These are phyloP conservation scores for Triticum dicoccoides DNA, from an alignment of 176 grass and related monocot genomes.

Conservation along the genomic window DNA sequence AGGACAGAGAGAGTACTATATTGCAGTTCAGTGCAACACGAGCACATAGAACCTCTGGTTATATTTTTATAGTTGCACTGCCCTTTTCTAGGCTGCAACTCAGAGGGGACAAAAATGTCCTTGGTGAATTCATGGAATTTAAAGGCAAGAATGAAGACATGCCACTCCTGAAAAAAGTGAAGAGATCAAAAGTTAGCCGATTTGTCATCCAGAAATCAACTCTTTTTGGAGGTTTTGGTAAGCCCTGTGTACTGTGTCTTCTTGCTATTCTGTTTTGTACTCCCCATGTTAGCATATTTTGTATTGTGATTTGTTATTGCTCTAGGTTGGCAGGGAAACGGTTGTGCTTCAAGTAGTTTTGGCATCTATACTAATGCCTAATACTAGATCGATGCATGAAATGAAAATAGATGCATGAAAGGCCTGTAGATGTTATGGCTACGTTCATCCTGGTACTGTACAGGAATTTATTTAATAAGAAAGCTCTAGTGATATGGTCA, in stretches of 20 bases:
- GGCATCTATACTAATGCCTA: not conserved
- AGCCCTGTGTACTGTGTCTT: not conserved
- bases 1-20: not conserved
- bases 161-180: conserved; percentile 72
- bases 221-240: conserved; percentile 76
- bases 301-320: not conserved
- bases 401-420: not conserved
- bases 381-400: not conserved
- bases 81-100: conserved; percentile 71
- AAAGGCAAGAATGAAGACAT: conserved; percentile 82
- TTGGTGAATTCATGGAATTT: conserved; percentile 95
- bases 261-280: not conserved
- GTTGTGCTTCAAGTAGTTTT: not conserved
- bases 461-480: not conserved
- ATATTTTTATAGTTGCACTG: not conserved
- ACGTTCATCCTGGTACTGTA: not conserved
- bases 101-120: conserved; percentile 65
- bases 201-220: conserved; percentile 80
- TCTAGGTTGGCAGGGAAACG: conserved; percentile 4
- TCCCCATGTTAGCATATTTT: conserved; percentile 3
- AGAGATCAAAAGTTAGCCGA: conserved; percentile 85
- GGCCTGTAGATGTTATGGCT: not conserved
- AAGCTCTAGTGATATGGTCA: not conserved
- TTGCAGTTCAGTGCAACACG: not conserved
- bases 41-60: not conserved